A percentile compares a stretch with the other conserved stretches of the same genome.
phyloP scores from a whole-genome alignment of 1,139 yeast genomes.

The Yarrowia galli region DNA sequence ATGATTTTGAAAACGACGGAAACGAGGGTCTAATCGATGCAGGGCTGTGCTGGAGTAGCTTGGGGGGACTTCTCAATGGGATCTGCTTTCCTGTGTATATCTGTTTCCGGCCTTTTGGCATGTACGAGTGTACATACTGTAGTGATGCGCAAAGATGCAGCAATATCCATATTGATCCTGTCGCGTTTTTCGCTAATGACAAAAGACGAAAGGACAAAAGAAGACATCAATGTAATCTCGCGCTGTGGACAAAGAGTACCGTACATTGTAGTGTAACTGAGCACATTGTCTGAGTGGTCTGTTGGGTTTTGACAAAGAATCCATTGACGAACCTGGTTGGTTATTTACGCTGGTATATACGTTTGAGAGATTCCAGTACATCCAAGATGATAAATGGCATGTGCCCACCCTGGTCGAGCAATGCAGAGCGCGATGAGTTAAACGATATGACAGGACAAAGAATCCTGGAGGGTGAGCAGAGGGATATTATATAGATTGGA shows the following conservation, averaged over 20 bases:
- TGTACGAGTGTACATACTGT: no score
- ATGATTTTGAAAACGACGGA: conserved; percentile 6
- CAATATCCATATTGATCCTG: background rate
- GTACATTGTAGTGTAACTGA: no score
- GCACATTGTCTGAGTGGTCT: background rate
- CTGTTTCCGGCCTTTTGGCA: no score
- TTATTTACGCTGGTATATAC: no score
- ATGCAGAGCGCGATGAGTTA: conserved; percentile 31
- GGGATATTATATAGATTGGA: no score
- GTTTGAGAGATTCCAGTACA: background rate
- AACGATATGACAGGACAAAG: conserved; percentile 17
- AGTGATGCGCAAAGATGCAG: background rate
- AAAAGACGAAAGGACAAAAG: background rate
- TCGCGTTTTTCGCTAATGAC: background rate
- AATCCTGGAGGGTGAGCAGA: no score
- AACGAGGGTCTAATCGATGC: conserved; percentile 8
- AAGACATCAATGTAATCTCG: background rate
- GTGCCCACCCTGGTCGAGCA: conserved; percentile 33
- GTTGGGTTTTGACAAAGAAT: conserved; percentile 5
- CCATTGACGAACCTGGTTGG: conserved; percentile 2
- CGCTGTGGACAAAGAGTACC: background rate
- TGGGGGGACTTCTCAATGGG: background rate
- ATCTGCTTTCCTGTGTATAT: background rate
- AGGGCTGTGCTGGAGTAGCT: background rate
- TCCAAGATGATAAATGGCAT: background rate